phyloP scores from a whole-genome alignment of 106 monocot species.

The Dioscorea alata region DNA sequence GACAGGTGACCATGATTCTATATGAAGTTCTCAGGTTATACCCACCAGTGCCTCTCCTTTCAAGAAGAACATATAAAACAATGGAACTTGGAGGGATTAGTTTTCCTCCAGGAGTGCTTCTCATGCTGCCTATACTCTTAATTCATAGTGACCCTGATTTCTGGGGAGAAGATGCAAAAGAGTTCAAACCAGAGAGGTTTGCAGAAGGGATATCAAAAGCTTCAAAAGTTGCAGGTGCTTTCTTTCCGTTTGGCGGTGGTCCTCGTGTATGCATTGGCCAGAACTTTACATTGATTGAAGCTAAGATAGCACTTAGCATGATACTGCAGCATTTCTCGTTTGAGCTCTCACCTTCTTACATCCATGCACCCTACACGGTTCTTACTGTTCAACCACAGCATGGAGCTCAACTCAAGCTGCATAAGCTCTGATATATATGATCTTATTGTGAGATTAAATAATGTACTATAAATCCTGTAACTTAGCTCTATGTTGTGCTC shows the following conservation, averaged over 20 bases:
- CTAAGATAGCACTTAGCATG: constrained; percentile 21
- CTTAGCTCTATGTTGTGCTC: no score
- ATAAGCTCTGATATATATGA: not conserved
- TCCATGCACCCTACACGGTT: constrained; percentile 24
- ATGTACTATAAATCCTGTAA: no score
- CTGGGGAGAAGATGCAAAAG: no score
- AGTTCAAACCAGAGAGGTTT: no score
- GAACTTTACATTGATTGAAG: constrained; percentile 39
- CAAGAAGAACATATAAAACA: constrained; percentile 5
- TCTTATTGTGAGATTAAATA: no score
- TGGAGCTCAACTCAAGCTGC: constrained; percentile 14
- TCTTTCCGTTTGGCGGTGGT: constrained; percentile 34
- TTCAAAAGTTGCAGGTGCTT: constrained; percentile 4
- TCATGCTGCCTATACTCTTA: constrained; percentile 9
- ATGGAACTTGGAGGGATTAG: constrained; percentile 12
- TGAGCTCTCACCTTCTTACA: constrained; percentile 30
- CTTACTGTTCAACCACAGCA: constrained; percentile 21
- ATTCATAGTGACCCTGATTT: no score
- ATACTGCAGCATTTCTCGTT: constrained; percentile 35
- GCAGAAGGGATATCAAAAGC: no score
- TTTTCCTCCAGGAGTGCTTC: constrained; percentile 10
- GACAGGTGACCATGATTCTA: not conserved
- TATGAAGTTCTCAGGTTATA: constrained; percentile 24
- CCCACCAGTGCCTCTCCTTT: constrained; percentile 2
- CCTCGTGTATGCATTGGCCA: constrained; percentile 42